phyloP scores from a whole-genome alignment of 2,329 filamentous ascomycete genomes.

The Exophiala lecanii-corni region DNA sequence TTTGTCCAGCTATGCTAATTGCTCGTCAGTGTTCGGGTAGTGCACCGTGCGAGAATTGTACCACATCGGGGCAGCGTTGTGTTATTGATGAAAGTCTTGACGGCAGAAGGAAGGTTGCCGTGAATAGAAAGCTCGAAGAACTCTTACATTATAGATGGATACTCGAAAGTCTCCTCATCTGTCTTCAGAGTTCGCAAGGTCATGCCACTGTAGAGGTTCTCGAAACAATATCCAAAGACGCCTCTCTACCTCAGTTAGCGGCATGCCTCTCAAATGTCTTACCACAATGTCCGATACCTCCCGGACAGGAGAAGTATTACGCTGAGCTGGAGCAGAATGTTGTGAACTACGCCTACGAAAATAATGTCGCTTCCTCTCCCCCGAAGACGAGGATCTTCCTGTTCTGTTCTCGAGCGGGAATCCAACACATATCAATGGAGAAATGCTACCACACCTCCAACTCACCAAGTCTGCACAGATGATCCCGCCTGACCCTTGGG shows the following conservation, averaged over 20 bases:
- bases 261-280: background rate
- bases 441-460: background rate
- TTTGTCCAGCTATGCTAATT: background rate
- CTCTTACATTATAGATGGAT: slow-evolving; percentile 8
- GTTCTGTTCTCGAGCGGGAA: too few relatives aligned
- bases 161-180: slow-evolving; percentile 7
- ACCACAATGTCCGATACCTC: background rate
- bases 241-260: slow-evolving; percentile 1
- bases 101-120: slow-evolving; percentile 3
- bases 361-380: too few relatives aligned
- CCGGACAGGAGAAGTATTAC: background rate
- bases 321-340: background rate
- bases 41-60: slow-evolving; percentile 8
- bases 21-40: slow-evolving; percentile 9
- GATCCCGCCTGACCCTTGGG: too few relatives aligned
- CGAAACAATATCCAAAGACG: background rate
- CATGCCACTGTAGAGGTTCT: slow-evolving; percentile 1
- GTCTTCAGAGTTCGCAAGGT: slow-evolving; percentile 4
- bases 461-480: background rate
- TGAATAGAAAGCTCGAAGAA: slow-evolving; percentile 8
- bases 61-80: slow-evolving; percentile 1
- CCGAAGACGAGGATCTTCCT: too few relatives aligned
- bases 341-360: background rate
- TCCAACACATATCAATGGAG: background rate
- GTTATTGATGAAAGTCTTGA: slow-evolving; percentile 8